phyloP scores from a whole-genome alignment of 163 green algal genomes.

The Scenedesmus sp. region DNA sequence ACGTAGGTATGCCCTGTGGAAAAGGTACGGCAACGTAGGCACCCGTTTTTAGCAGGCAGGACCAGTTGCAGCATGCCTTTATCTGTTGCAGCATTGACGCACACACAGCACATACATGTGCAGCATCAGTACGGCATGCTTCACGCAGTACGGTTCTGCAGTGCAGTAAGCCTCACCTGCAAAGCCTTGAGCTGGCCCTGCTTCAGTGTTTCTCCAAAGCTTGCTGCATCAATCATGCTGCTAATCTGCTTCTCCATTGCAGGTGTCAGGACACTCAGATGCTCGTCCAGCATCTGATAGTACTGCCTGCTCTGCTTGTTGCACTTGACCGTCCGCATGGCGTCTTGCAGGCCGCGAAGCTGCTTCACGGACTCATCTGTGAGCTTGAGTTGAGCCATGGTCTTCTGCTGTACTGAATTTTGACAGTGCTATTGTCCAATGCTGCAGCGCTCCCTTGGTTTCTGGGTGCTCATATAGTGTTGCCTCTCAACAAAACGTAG shows the following conservation, averaged over 20 bases:
- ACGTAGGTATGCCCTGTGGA: no score
- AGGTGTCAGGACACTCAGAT: conserved; percentile 13
- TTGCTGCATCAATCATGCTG: conserved; percentile 24
- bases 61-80: no score
- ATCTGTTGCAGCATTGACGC: no score
- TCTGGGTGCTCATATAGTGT: no score
- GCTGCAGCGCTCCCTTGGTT: neutral
- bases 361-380: conserved; percentile 27
- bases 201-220: conserved; percentile 34
- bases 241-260: neutral
- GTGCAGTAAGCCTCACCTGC: neutral
- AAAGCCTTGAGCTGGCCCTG: conserved; percentile 32
- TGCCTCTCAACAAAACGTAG: neutral
- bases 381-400: conserved; percentile 12
- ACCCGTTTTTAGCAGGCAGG: no score
- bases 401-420: neutral
- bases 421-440: neutral
- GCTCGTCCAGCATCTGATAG: neutral
- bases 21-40: no score
- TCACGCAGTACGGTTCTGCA: neutral
- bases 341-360: conserved; percentile 9
- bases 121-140: neutral
- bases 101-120: no score
- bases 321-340: neutral
- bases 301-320: conserved; percentile 17